A percentile compares a stretch with the other conserved stretches of the same genome.
Conservation (phyloP, 495 filamentous ascomycete genomes). For the Tuber indicum region DNA sequence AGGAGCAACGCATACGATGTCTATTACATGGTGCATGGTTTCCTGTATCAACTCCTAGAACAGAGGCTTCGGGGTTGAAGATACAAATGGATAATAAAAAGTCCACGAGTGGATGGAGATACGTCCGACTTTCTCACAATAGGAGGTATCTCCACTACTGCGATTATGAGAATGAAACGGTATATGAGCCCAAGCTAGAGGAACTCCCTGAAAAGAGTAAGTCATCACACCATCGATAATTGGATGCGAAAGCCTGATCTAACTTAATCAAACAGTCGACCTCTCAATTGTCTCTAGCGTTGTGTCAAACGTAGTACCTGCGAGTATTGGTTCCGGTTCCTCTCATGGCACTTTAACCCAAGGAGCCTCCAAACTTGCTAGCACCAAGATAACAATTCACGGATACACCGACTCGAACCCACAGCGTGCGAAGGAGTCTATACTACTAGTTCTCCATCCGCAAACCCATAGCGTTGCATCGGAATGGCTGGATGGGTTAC, state of each 20-base stretch:
- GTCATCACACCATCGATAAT: constrained; percentile 22
- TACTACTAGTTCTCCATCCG: constrained; percentile 76
- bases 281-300: constrained; percentile 85
- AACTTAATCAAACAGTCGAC: constrained; percentile 54
- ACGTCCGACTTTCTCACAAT: constrained; percentile 84
- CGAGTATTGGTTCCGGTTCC: constrained; percentile 46
- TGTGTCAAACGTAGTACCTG: constrained; percentile 74
- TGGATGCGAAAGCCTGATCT: background rate
- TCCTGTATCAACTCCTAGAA: constrained; percentile 50
- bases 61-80: constrained; percentile 42
- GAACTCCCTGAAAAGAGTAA: constrained; percentile 66
- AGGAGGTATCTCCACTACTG: constrained; percentile 83
- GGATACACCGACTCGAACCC: constrained; percentile 51
- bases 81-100: constrained; percentile 41
- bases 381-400: constrained; percentile 87
- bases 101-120: constrained; percentile 55
- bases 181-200: constrained; percentile 65
- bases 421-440: constrained; percentile 49
- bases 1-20: constrained; percentile 92
- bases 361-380: constrained; percentile 50
- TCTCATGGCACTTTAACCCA: constrained; percentile 51
- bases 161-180: constrained; percentile 65
- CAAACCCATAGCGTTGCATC: constrained; percentile 74
- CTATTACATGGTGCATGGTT: constrained; percentile 90
- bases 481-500: constrained; percentile 92